phyloP scores from a whole-genome alignment of 2,329 filamentous ascomycete species.

The Pseudogymnoascus sp. region DNA sequence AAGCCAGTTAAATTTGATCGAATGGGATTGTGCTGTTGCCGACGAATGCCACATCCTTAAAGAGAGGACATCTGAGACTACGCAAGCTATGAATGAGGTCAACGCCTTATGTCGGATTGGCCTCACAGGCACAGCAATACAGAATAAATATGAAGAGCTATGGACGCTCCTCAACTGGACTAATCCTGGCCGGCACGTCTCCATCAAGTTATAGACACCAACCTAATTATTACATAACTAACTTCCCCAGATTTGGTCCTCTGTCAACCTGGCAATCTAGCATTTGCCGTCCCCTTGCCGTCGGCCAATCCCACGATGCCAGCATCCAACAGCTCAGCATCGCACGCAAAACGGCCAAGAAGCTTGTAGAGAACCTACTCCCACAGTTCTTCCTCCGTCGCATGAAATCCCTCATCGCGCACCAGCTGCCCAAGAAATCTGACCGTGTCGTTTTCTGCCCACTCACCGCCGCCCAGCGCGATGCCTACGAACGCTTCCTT shows the following conservation, averaged over 20 bases:
- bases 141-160: slow-evolving; percentile 95
- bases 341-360: slow-evolving; percentile 73
- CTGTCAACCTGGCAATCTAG: slow-evolving; percentile 69
- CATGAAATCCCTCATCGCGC: slow-evolving; percentile 85
- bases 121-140: slow-evolving; percentile 89
- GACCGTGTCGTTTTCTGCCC: slow-evolving; percentile 94
- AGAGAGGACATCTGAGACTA: slow-evolving; percentile 67
- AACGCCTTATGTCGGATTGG: slow-evolving; percentile 91
- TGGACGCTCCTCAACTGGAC: slow-evolving; percentile 98
- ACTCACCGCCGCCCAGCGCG: slow-evolving; percentile 70
- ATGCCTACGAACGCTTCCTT: slow-evolving; percentile 79
- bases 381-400: slow-evolving; percentile 85
- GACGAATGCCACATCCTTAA: slow-evolving; percentile 93
- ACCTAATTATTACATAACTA: slow-evolving; percentile 17
- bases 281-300: slow-evolving; percentile 71
- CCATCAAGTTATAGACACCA: slow-evolving; percentile 39
- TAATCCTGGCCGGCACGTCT: slow-evolving; percentile 58
- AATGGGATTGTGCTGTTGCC: slow-evolving; percentile 90
- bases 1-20: slow-evolving; percentile 68
- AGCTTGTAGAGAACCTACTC: slow-evolving; percentile 78
- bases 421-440: slow-evolving; percentile 90
- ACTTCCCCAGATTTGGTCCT: slow-evolving; percentile 43
- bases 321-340: slow-evolving; percentile 74
- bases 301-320: slow-evolving; percentile 89
- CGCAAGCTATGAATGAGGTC: slow-evolving; percentile 79